Evolutionary conservation across 1,284 basidiomycete genomes (phyloP), one percentile per base, ranked within the genome.

Genomic region (Cryptococcus jaspeensis): DNA sequence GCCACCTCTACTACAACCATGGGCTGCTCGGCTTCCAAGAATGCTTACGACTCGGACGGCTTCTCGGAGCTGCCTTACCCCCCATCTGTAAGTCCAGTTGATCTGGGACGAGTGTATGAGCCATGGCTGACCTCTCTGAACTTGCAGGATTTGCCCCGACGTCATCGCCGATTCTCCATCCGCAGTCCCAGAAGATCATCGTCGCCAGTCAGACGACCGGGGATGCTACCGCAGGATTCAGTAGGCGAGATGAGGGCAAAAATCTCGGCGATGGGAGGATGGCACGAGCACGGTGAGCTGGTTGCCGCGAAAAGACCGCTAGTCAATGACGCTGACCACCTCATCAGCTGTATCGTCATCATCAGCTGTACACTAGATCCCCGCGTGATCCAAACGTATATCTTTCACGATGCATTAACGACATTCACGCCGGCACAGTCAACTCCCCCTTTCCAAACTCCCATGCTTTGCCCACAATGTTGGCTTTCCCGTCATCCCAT

Each of bases 211-310:
- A 23, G 20, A 38, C 43, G 16, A 38, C 39, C 20, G 8, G 28
- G 28, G 28, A 48, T 58, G 16, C n/a, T 44, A 9, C 53, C 53
- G 23, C 28, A 58, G 20, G 65, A 67, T 50, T 63, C 64, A 20
- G 50, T 66, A 25, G 65, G 58, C 25, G 59, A 61, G 48, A 60
- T 58, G 55, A 59, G 67, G 48, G 51, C 50, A 22, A 52, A 38
- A 16, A 59, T 70, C 12, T 52, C 63, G 6, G 60, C 62, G 0
- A 59, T 67, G 60, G 67, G 65, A 23, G 67, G 67, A 15, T 70
- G 67, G 67, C 42, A 64, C 43, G 61, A 63, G 50, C 28, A 28
- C 44, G 47, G 58, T 59, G 15, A 55, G 60, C 52, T 15, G 36
- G 40, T 13, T 22, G 40, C 11, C 38, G 38, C n/a, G n/a, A n/a